Percentiles rank a stretch among this genome's conserved stretches.
Conservation (phyloP, 306 rosid species). For the Inga oerstediana region DNA sequence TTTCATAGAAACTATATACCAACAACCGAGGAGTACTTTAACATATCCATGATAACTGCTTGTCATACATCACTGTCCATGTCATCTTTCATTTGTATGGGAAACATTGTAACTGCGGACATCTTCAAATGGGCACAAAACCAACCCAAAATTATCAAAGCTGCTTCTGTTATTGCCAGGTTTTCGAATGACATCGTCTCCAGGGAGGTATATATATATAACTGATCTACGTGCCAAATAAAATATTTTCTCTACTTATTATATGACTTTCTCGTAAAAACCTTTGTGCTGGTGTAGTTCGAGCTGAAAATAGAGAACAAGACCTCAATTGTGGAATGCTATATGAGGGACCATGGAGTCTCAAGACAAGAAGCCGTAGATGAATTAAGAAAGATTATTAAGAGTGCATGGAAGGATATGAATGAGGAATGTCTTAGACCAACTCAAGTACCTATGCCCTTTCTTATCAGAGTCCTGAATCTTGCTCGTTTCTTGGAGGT, state of each 20-base stretch:
- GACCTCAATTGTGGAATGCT: slow-evolving; percentile 17
- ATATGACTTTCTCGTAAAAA: neutral
- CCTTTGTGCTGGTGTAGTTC: neutral
- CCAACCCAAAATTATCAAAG: slow-evolving; percentile 30
- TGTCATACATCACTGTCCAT: neutral
- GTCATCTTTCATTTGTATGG: neutral
- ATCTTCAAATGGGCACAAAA: neutral
- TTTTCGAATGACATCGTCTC: slow-evolving; percentile 44
- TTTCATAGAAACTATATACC: neutral
- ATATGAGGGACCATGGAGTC: slow-evolving; percentile 19
- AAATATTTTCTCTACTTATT: too few species aligned
- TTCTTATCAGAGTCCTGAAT: neutral
- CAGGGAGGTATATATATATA: slow-evolving; percentile 17
- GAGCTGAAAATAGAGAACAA: slow-evolving; percentile 11
- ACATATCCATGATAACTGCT: neutral
- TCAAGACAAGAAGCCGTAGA: slow-evolving; percentile 10
- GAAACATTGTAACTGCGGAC: neutral
- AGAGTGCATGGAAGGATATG: slow-evolving; percentile 5
- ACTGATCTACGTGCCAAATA: too few species aligned
- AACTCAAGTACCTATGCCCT: neutral
- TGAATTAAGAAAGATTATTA: neutral
- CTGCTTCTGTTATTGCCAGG: slow-evolving; percentile 25
- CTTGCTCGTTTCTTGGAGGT: neutral
- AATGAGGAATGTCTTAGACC: neutral
- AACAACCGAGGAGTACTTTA: neutral